phyloP scores from a whole-genome alignment of 192 early-diverging fungal species.

The Entophlyctis luteolus region DNA sequence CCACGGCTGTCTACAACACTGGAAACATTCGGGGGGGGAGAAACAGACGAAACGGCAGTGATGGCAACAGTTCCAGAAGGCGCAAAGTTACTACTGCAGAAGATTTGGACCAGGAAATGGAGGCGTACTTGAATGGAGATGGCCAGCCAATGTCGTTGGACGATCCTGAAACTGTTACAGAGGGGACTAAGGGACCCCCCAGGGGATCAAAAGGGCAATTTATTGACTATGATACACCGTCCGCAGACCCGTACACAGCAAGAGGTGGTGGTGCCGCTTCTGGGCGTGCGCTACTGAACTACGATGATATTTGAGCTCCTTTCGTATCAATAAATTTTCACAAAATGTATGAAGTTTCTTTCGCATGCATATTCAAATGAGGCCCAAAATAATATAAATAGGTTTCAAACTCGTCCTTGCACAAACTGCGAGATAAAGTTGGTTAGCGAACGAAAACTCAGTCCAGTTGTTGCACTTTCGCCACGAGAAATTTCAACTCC shows the following conservation, averaged over 20 bases:
- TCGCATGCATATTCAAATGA: no score
- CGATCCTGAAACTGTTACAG: neutral
- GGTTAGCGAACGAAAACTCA: no score
- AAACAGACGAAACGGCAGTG: neutral
- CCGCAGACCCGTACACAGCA: constrained; percentile 11
- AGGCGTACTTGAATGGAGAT: constrained; percentile 16
- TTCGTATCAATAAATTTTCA: neutral
- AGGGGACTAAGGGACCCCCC: neutral
- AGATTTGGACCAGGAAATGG: constrained; percentile 22
- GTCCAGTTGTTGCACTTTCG: no score
- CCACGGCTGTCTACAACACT: constrained; percentile 1
- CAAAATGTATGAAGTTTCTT: no score
- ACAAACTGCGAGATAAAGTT: no score
- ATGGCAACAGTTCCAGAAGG: neutral
- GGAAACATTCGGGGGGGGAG: neutral
- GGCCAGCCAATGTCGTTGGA: constrained; percentile 4
- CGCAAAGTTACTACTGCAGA: neutral
- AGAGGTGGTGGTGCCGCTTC: neutral
- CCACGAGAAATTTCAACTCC: no score
- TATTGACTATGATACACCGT: constrained; percentile 19
- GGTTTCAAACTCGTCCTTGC: no score
- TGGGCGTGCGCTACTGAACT: constrained; percentile 4
- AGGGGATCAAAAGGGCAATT: neutral
- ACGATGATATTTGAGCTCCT: constrained; percentile 6
- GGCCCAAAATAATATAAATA: no score